Conservation (phyloP, 805 yeast genomes). For the Yarrowia porcina region DNA sequence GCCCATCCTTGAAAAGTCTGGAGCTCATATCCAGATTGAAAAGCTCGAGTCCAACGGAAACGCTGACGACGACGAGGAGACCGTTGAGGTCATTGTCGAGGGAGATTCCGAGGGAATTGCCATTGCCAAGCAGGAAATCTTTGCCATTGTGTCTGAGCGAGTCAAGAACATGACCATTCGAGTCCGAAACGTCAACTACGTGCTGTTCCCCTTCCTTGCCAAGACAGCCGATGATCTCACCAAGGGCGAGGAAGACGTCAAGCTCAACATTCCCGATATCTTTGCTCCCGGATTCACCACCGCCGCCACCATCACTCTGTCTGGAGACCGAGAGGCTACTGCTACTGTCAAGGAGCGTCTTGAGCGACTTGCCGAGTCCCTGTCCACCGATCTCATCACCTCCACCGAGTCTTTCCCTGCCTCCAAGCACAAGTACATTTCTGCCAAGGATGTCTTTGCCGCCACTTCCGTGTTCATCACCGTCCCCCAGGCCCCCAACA, state of each 20-base stretch:
- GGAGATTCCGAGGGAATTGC: conserved; percentile 85
- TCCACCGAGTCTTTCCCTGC: conserved; percentile 65
- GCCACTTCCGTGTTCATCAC: conserved; percentile 36
- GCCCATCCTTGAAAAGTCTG: conserved; percentile 68
- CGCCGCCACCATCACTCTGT: conserved; percentile 47
- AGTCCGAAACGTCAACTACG: conserved; percentile 33
- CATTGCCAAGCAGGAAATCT: conserved; percentile 65
- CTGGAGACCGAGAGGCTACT: conserved; percentile 71
- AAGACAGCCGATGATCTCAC: conserved; percentile 39
- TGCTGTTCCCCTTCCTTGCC: conserved; percentile 37
- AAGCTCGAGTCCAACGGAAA: conserved; percentile 28
- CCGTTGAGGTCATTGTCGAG: conserved; percentile 61
- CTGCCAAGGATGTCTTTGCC: conserved; percentile 34
- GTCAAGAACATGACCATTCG: conserved; percentile 45
- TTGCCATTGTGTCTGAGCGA: conserved; percentile 70
- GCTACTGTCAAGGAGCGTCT: conserved; percentile 53
- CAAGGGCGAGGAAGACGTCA: conserved; percentile 31
- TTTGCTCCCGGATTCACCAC: conserved; percentile 19
- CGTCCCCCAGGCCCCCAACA: conserved; percentile 43
- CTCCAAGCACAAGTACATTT: conserved; percentile 63
- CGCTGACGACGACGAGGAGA: conserved; percentile 52
- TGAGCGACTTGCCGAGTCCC: conserved; percentile 44
- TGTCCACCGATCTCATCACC: conserved; percentile 47
- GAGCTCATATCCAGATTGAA: conserved; percentile 69
- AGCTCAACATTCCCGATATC: conserved; percentile 30